These are phyloP conservation scores for Candida dajiaensis DNA, from an alignment of 805 yeast species.

Conservation along the genomic window DNA sequence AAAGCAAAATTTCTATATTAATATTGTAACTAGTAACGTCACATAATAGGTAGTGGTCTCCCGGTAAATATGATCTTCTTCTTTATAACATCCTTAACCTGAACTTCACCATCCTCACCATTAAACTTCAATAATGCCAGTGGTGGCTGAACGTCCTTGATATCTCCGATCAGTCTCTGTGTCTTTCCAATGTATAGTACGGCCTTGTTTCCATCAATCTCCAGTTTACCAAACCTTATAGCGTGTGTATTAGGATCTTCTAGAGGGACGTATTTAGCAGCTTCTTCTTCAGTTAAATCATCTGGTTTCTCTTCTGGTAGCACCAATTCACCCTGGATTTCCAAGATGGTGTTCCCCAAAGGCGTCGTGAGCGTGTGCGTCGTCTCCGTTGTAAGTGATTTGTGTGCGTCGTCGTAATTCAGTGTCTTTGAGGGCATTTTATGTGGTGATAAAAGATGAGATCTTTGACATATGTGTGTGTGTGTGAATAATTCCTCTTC, in stretches of 20 bases:
- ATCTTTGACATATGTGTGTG: too few species aligned
- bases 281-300: conserved; percentile 29
- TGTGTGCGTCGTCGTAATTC: background rate
- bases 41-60: conserved; percentile 78
- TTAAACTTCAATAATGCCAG: conserved; percentile 53
- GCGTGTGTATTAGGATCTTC: conserved; percentile 33
- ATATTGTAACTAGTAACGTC: conserved; percentile 13
- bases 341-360: conserved; percentile 54
- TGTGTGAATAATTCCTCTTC: too few species aligned
- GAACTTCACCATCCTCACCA: conserved; percentile 29
- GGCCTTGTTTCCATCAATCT: conserved; percentile 41
- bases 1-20: background rate
- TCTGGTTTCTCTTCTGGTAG: conserved; percentile 35
- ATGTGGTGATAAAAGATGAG: background rate
- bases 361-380: conserved; percentile 37
- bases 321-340: conserved; percentile 69
- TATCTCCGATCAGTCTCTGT: conserved; percentile 59
- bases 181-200: conserved; percentile 61
- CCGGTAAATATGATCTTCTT: conserved; percentile 57
- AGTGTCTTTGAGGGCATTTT: background rate
- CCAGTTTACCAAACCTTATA: conserved; percentile 45
- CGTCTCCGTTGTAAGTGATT: background rate
- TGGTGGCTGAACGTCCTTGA: conserved; percentile 58
- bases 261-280: conserved; percentile 30
- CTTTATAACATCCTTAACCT: conserved; percentile 53